These are phyloP conservation scores for Jaenimonas drosophilae DNA, from an alignment of 208 protist species.

Conservation along the genomic window DNA sequence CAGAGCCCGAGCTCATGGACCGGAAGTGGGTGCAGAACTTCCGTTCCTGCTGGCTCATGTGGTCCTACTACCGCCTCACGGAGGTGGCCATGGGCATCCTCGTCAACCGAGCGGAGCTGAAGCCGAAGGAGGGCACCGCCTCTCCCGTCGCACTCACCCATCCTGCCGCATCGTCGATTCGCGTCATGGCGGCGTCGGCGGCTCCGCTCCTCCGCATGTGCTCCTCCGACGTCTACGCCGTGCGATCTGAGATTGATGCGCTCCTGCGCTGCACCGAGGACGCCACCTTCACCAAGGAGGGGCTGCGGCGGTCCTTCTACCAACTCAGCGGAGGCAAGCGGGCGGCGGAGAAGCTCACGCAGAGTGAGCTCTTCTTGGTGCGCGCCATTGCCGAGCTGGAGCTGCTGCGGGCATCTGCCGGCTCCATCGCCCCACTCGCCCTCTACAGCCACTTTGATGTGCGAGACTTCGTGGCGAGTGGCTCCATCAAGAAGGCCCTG, in stretches of 20 bases:
- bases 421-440: conserved; percentile 63
- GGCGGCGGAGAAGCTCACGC: conserved; percentile 22
- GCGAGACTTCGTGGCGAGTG: conserved; percentile 69
- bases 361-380: conserved; percentile 60
- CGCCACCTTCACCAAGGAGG: neutral
- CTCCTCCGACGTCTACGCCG: conserved; percentile 66
- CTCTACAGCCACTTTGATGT: conserved; percentile 75
- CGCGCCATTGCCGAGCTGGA: conserved; percentile 52
- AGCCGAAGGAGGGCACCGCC: neutral
- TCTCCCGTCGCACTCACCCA: neutral
- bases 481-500: conserved; percentile 27
- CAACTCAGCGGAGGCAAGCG: neutral
- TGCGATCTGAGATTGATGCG: conserved; percentile 51
- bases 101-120: conserved; percentile 2
- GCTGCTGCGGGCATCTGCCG: conserved; percentile 55
- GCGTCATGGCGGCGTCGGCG: conserved; percentile 41
- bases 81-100: conserved; percentile 35
- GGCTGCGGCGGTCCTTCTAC: neutral
- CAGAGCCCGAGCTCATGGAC: conserved; percentile 11
- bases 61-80: conserved; percentile 69
- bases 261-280: conserved; percentile 31
- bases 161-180: conserved; percentile 11
- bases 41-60: conserved; percentile 72
- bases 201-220: conserved; percentile 71
- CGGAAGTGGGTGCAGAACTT: conserved; percentile 28